Percentiles rank a stretch among this genome's conserved stretches.
Evolutionary conservation across 257 asterid species (phyloP).

Genomic region (Penstemon barbatus): DNA sequence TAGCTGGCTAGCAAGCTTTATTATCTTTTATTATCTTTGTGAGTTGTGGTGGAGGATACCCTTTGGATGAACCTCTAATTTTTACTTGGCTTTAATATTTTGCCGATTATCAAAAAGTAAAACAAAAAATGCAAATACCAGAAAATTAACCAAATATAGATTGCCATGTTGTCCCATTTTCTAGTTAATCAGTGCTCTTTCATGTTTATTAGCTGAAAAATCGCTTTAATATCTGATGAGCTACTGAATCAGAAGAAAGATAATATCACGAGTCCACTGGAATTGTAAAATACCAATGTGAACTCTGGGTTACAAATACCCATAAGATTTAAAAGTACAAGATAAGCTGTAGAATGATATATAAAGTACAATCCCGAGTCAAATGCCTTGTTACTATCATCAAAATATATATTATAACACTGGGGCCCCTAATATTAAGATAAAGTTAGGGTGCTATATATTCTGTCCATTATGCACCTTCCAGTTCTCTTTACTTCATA

Average conservation of each 20-base stretch:
- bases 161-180: slow-evolving; percentile 4
- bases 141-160: background rate
- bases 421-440: slow-evolving; percentile 9
- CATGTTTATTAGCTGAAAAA: background rate
- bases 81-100: no score
- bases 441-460: background rate
- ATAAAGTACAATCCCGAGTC: background rate
- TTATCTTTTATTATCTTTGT: background rate
- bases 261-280: background rate
- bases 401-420: background rate
- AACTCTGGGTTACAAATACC: slow-evolving; percentile 1
- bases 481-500: slow-evolving; percentile 10
- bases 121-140: background rate
- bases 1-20: slow-evolving; percentile 11
- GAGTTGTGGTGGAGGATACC: background rate
- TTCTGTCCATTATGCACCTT: slow-evolving; percentile 1
- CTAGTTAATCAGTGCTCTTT: background rate
- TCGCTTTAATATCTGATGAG: slow-evolving; percentile 7
- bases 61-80: no score
- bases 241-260: background rate
- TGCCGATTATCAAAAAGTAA: no score
- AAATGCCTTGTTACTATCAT: slow-evolving; percentile 9
- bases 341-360: slow-evolving; percentile 10
- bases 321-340: slow-evolving; percentile 3
- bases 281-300: slow-evolving; percentile 4